Evolutionary conservation across 768 basidiomycete genomes (phyloP), one percentile per base, ranked within the genome.

Genomic region (Leccinellum rugosiceps): DNA sequence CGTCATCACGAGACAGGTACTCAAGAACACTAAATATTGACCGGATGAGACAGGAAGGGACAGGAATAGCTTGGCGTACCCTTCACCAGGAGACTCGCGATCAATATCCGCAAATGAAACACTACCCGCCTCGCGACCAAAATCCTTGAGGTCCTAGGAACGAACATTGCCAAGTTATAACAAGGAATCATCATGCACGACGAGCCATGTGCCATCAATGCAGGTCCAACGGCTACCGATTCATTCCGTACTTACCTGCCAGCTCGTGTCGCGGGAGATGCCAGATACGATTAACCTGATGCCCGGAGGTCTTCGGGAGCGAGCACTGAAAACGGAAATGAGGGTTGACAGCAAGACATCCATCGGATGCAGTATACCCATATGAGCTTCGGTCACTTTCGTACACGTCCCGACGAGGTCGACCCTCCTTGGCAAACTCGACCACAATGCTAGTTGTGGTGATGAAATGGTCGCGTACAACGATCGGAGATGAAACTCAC

Each of bases 51-150:
- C 49, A 25, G 51, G 50, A 21, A 61, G 4, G 2, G 1, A 25
- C 43, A 52, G 32, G 15, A 21, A 44, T 50, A 13, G 21, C 10
- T 54, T 15, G 3, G 73, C 88, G 60, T 60, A 97, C 95, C 96
- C 96, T 78, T 92, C 86, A 31, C 89, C 90, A 25, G 90, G 85
- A 60, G 73, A 72, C 68, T 94, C 88, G 38, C 93, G 87, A 70
- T 98, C 95, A 59, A 98, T 88, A 69, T 98, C 96, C 43, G 96
- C 94, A 66, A 90, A 98, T 19, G 90, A 92, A 57, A 98, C 93
- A 68, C 86, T 90, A 44, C 93, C 94, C 50, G 91, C 92, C 68
- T 93, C 88, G 59, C 96, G 92, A 64, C 94, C 96, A 60, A 95
- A 98, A 70, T 98, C 96, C 76, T 98, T 98, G 72, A 98, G 78